These are phyloP conservation scores for Triangularia verruculosa DNA, from an alignment of 2,329 filamentous ascomycete species.

Conservation along the genomic window DNA sequence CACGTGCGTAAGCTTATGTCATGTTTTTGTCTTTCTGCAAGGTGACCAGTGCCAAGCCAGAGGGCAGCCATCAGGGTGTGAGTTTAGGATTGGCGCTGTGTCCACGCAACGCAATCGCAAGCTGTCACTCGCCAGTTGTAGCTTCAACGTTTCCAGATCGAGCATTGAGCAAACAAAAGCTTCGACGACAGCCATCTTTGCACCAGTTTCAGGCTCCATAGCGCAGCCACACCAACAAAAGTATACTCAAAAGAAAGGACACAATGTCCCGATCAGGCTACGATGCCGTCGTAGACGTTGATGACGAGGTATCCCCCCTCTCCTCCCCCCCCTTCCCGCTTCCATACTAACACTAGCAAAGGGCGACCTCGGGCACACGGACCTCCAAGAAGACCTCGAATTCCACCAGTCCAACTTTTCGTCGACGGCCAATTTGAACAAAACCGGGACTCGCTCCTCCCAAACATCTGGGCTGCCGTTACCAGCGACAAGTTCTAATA, in stretches of 20 bases:
- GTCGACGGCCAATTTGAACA: constrained; percentile 48
- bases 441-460: constrained; percentile 24
- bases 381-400: constrained; percentile 97
- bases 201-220: background rate
- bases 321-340: constrained; percentile 1
- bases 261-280: constrained; percentile 83
- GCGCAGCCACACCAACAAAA: constrained; percentile 6
- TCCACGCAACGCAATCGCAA: constrained; percentile 14
- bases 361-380: constrained; percentile 97
- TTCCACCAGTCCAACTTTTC: constrained; percentile 93
- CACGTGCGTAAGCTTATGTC: background rate
- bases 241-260: constrained; percentile 4
- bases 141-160: constrained; percentile 8
- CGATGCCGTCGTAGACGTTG: constrained; percentile 96
- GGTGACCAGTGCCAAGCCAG: constrained; percentile 2
- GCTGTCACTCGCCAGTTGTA: constrained; percentile 16
- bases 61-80: constrained; percentile 8
- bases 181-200: background rate
- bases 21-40: background rate
- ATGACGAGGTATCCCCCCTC: constrained; percentile 72
- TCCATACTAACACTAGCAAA: constrained; percentile 38
- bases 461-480: constrained; percentile 50
- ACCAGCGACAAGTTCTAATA: constrained; percentile 44
- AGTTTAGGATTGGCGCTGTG: constrained; percentile 3
- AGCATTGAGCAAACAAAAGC: background rate